These are phyloP conservation scores for Nothophaeocryptopus gaeumannii DNA, from an alignment of 2,329 filamentous ascomycete genomes.

Conservation along the genomic window DNA sequence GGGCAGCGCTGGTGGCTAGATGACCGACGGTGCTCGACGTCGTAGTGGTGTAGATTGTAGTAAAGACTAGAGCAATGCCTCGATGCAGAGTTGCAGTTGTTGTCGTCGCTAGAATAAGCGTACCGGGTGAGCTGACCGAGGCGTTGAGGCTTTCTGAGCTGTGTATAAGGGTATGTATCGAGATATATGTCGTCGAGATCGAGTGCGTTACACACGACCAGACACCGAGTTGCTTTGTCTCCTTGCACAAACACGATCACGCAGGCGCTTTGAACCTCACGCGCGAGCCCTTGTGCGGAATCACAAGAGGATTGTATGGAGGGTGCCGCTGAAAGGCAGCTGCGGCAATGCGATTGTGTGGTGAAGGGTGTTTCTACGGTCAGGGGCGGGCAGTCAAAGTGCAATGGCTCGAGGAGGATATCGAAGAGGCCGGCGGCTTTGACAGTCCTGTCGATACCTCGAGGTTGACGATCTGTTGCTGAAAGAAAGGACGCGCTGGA, in stretches of 20 bases:
- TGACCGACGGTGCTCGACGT: not conserved
- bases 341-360: not conserved
- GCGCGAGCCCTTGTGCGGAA: constrained; percentile 11
- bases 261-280: constrained; percentile 10
- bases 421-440: too few species aligned
- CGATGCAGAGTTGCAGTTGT: not conserved
- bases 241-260: constrained; percentile 14
- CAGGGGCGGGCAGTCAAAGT: too few species aligned
- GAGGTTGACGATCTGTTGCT: too few species aligned
- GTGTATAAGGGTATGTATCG: too few species aligned
- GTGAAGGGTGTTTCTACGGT: not conserved
- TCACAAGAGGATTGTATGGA: constrained; percentile 4
- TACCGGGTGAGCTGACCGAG: not conserved
- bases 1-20: not conserved
- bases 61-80: not conserved
- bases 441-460: too few species aligned
- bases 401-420: too few species aligned
- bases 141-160: too few species aligned
- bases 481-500: too few species aligned
- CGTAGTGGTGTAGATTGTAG: not conserved
- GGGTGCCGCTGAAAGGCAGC: constrained; percentile 13
- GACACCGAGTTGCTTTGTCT: not conserved
- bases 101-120: not conserved
- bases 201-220: not conserved
- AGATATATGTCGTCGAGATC: too few species aligned